phyloP scores from a whole-genome alignment of 257 asterid genomes.

The Datura wrightii region DNA sequence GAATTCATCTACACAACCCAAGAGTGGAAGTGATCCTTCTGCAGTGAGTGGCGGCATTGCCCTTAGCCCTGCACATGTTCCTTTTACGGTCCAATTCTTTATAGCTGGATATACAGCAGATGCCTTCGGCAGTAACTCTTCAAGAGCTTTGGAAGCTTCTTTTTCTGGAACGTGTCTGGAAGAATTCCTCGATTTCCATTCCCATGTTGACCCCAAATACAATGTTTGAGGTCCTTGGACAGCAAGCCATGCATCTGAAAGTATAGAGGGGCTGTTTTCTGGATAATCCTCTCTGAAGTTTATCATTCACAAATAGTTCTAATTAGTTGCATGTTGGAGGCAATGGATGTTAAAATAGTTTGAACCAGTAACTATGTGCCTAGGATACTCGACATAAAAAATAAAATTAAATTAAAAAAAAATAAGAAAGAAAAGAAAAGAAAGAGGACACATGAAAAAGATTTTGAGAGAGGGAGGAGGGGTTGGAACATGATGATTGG shows the following conservation, averaged over 20 bases:
- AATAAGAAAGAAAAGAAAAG: not conserved
- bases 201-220: slow-evolving; percentile 93
- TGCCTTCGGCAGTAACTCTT: slow-evolving; percentile 75
- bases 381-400: not conserved
- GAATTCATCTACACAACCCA: slow-evolving; percentile 71
- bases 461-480: not conserved
- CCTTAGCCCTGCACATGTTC: slow-evolving; percentile 80
- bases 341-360: slow-evolving; percentile 10
- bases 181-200: slow-evolving; percentile 78
- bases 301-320: not conserved
- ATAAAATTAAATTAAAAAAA: no score
- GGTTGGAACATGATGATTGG: not conserved
- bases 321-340: slow-evolving; percentile 22
- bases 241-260: slow-evolving; percentile 94
- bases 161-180: slow-evolving; percentile 58
- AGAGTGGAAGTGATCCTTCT: slow-evolving; percentile 80
- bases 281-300: slow-evolving; percentile 72
- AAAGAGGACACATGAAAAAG: not conserved
- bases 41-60: slow-evolving; percentile 88
- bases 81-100: slow-evolving; percentile 59
- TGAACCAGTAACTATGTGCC: not conserved
- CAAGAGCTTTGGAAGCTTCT: slow-evolving; percentile 67
- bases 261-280: slow-evolving; percentile 71
- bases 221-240: slow-evolving; percentile 65
- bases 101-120: slow-evolving; percentile 69